Conservation (phyloP, 257 asterid species). For the Oldenlandia corymbosa region DNA sequence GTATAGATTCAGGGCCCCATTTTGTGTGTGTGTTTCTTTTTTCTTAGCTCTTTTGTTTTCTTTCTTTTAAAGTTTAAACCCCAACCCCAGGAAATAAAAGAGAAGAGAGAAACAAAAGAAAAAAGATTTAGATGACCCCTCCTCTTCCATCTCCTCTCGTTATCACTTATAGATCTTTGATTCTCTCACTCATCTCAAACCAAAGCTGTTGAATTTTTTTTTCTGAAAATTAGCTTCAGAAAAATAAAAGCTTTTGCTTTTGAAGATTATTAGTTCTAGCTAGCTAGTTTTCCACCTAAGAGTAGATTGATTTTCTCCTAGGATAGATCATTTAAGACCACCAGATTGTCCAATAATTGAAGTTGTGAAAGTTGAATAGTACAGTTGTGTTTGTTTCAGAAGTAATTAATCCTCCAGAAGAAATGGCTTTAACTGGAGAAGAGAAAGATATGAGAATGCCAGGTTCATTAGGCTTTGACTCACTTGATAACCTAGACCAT, state of each 20-base stretch:
- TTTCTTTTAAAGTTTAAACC: neutral
- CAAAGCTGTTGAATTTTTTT: constrained; percentile 15
- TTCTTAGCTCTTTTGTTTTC: neutral
- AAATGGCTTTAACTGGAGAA: constrained; percentile 45
- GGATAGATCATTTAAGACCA: constrained; percentile 1
- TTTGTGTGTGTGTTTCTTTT: constrained; percentile 5
- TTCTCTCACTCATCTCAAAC: no score
- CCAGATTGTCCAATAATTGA: neutral
- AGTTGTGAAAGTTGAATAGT: no score
- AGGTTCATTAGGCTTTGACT: constrained; percentile 23
- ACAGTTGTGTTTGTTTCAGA: neutral
- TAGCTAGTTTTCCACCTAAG: no score
- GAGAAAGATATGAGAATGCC: constrained; percentile 39
- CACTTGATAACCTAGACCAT: constrained; percentile 25
- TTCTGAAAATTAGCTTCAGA: no score
- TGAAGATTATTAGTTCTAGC: no score
- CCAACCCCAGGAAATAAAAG: neutral
- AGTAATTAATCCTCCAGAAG: neutral
- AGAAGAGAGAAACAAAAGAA: no score
- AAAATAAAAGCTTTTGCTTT: no score
- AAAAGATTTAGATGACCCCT: neutral
- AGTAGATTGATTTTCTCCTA: neutral
- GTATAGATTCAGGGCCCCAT: constrained; percentile 25
- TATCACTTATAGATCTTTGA: constrained; percentile 13
- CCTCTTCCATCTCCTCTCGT: neutral